These are phyloP conservation scores for Paraphoma sp. DNA, from an alignment of 2,329 filamentous ascomycete species.

Conservation along the genomic window DNA sequence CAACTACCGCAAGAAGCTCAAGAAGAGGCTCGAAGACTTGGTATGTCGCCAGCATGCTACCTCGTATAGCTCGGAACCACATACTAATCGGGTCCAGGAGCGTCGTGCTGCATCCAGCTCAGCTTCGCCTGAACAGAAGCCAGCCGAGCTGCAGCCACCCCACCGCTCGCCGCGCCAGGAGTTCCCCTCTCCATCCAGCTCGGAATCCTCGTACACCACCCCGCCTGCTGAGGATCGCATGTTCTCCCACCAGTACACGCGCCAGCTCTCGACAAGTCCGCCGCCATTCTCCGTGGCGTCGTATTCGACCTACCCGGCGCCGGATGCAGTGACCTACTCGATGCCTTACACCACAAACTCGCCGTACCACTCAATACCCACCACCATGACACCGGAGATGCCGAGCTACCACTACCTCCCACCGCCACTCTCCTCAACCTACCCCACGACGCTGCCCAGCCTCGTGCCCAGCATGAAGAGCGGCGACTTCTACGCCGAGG, in stretches of 20 bases:
- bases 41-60: conserved; percentile 20
- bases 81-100: conserved; percentile 55
- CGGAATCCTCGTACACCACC: conserved; percentile 43
- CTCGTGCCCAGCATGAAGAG: conserved; percentile 70
- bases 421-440: conserved; percentile 51
- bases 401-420: conserved; percentile 64
- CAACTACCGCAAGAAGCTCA: conserved; percentile 96
- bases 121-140: conserved; percentile 65
- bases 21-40: conserved; percentile 85
- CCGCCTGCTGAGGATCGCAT: conserved; percentile 73
- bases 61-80: conserved; percentile 15
- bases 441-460: conserved; percentile 67
- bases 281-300: conserved; percentile 63
- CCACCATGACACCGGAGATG: conserved; percentile 46
- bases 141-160: conserved; percentile 58
- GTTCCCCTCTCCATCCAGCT: conserved; percentile 45
- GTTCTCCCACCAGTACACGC: conserved; percentile 70
- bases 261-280: conserved; percentile 74
- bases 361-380: conserved; percentile 48
- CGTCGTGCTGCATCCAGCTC: conserved; percentile 72
- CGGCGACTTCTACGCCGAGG: conserved; percentile 66
- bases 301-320: conserved; percentile 71
- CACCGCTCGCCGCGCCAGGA: conserved; percentile 46
- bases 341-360: conserved; percentile 57
- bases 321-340: conserved; percentile 69